Evolutionary conservation across 306 rosid genomes (phyloP), one percentile per base, ranked within the genome.

Genomic region (Cicer pinnatifidum): DNA sequence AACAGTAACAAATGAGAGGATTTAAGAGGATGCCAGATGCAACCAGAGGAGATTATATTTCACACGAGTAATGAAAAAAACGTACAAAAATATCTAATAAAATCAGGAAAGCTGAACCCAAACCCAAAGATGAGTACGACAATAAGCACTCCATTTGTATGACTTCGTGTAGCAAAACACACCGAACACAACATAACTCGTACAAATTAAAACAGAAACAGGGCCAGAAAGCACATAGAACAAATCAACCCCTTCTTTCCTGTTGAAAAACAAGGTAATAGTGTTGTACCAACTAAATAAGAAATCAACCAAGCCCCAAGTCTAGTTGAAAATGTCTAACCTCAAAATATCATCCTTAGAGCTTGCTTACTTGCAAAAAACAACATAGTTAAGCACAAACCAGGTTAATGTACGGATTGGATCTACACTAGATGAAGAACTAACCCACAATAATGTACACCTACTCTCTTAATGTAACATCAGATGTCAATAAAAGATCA

Each of bases 381-480:
- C 8, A 56, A 47, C 4, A 23, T 15, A 9, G 15, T 54, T 47
- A 46, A 67, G 43, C 57, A 51, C 54, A 69, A 35, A 43, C 67
- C 59, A 75, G 67, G 40, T 44, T 53, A 61, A 15, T 38, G 43
- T 41, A 47, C 0, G 17, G 61, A 41, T 40, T 61, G 15, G 10
- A 70, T 61, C 62, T 52, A 40, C 66, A 15, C 51, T 11, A 78
- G 43, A 61, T 23, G 38, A 39, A 77, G 71, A 77, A 12, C 48
- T 23, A 71, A 6, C 51, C 33, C 63, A 70, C 40, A 62, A 45
- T 33, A 78, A 71, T 72, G 53, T 6, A 72, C 19, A 78, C 65
- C 64, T 17, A 44, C 52, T 62, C 57, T 65, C 35, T 19, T 64
- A 13, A 20, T 53, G 73, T 63, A 35, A 64, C 52, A 53, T 44